Conservation (phyloP, 192 early-diverging fungal species). For the Coemansia sp. region DNA sequence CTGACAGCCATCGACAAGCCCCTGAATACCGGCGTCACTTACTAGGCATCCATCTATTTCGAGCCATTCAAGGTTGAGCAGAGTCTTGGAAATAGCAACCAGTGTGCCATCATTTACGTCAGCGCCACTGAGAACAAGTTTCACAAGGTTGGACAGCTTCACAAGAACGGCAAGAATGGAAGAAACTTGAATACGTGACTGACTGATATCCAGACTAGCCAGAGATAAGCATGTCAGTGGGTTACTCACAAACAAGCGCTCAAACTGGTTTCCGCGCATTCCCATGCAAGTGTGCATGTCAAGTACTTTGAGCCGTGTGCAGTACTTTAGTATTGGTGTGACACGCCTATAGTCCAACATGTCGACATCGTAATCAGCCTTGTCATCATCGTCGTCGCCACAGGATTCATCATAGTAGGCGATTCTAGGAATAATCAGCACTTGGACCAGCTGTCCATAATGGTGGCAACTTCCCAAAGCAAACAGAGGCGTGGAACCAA, state of each 20-base stretch:
- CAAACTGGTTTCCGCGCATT: constrained; percentile 3
- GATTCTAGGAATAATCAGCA: constrained; percentile 15
- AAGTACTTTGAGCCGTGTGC: not conserved
- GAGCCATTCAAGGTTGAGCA: not conserved
- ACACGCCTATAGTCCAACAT: not conserved
- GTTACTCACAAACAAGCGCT: not conserved
- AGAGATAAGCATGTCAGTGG: constrained; percentile 6
- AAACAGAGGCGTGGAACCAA: not conserved
- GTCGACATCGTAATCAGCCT: not conserved
- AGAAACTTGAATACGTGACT: not conserved
- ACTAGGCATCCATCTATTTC: not conserved
- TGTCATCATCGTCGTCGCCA: constrained; percentile 16
- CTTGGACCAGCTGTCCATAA: constrained; percentile 17
- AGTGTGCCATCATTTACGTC: not conserved
- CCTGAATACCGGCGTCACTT: not conserved
- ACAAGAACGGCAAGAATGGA: not conserved
- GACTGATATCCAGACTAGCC: not conserved
- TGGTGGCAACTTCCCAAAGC: not conserved
- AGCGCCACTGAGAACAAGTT: constrained; percentile 1
- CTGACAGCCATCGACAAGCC: not conserved
- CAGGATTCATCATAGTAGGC: not conserved
- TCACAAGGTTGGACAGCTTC: not conserved
- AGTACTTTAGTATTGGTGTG: not conserved
- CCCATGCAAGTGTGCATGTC: constrained; percentile 24
- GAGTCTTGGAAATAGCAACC: not conserved